Base-by-base conservation (phyloP, 2,329 filamentous ascomycete genomes). In the Exophiala sp. region DNA sequence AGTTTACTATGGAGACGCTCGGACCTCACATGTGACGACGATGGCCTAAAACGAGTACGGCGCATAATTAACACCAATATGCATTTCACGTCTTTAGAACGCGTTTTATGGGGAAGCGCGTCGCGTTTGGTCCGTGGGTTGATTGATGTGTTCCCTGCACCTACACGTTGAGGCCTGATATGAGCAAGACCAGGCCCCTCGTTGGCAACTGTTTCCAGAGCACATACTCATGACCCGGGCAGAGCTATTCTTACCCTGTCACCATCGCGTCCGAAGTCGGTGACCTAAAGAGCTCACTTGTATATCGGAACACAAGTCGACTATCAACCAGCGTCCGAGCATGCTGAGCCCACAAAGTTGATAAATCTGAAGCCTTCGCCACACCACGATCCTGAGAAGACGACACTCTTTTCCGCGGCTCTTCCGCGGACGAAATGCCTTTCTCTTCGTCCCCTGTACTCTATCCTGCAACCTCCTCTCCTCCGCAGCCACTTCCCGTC, bases 401-500 rank as follows among this genome's bases (percentile, higher is more conserved):
- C 29, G 8, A 3, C 11, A n/a, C 11, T 13, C 3, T 32, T 32
- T 16, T 41, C 24, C 24, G 7, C 38, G 24, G 21, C 8, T 2
- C 22, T 13, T 41, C 38, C 9, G 6, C 18, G 11, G 39, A 42
- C 39, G 27, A n/a, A 40, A 72, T 72, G 69, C 64, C 67, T 5
- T 67, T 72, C 35, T 67, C 70, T 18, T 72, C 71, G 1, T 70
- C 69, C 2, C 66, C 69, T 1, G 62, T 64, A 13, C 58, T 58
- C 7, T 65, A 67, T 43, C 64, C 66, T n/a, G 58, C 63, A n/a
- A 66, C 63, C 47, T 68, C 68, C 18, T 64, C 65, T 11, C 65
- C 66, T 41, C 62, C 61, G 35, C 57, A 47, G 16, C 62, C 47
- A 19, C 62, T 65, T 14, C 49, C 62, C n/a, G 64, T 49, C 9